phyloP scores from a whole-genome alignment of 2,329 filamentous ascomycete genomes.

The Tympanopsis confertula region DNA sequence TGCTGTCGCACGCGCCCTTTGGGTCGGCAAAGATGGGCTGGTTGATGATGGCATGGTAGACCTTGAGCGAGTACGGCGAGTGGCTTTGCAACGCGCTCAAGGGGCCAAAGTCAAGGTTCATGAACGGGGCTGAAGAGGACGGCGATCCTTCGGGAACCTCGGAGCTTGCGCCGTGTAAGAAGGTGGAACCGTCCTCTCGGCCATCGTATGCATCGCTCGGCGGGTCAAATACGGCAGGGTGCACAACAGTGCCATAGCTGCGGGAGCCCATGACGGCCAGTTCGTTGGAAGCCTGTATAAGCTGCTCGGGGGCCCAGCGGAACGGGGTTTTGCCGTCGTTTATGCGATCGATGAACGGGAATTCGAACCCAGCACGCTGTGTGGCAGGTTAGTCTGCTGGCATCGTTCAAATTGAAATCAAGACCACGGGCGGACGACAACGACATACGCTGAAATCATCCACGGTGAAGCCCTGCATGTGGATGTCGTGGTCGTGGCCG shows the following conservation, averaged over 20 bases:
- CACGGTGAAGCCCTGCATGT: constrained; percentile 25
- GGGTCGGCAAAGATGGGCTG: constrained; percentile 33
- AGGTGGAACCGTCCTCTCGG: constrained; percentile 12
- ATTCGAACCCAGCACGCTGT: constrained; percentile 37
- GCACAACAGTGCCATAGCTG: constrained; percentile 31
- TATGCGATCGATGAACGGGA: constrained; percentile 41
- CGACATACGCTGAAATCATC: constrained; percentile 33
- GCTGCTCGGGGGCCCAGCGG: constrained; percentile 32
- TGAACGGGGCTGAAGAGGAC: constrained; percentile 11
- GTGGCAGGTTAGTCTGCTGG: constrained; percentile 5
- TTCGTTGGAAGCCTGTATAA: constrained; percentile 29
- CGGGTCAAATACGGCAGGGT: constrained; percentile 30
- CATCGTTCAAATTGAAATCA: neutral
- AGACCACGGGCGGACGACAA: constrained; percentile 5
- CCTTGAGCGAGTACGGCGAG: constrained; percentile 20
- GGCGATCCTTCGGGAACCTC: constrained; percentile 9
- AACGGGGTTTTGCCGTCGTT: constrained; percentile 37
- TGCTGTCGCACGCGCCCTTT: constrained; percentile 26
- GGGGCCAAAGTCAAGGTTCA: constrained; percentile 13
- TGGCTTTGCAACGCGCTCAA: constrained; percentile 2
- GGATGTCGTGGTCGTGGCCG: constrained; percentile 37
- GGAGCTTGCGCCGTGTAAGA: constrained; percentile 1
- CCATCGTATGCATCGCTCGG: constrained; percentile 33
- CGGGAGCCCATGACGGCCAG: constrained; percentile 29
- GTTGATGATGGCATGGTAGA: constrained; percentile 39